phyloP scores from a whole-genome alignment of 2,329 filamentous ascomycete species.

The Phialocephala sp. region DNA sequence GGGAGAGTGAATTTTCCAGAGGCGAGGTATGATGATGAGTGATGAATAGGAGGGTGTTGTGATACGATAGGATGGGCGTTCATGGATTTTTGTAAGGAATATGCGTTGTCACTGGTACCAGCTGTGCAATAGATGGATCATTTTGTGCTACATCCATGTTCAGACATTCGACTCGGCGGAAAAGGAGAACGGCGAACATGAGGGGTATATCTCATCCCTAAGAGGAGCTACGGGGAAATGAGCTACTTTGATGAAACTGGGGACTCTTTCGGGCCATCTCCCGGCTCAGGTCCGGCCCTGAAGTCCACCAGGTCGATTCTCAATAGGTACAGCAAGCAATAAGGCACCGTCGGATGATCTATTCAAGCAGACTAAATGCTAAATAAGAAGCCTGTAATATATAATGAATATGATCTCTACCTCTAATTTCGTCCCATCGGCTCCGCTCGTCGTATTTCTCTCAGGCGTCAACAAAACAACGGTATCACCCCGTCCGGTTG shows the following conservation, averaged over 20 bases:
- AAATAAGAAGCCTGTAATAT: too few relatives aligned
- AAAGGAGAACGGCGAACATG: neutral
- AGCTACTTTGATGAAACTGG: neutral
- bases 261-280: neutral
- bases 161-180: neutral
- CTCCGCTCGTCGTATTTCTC: neutral
- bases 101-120: constrained; percentile 18
- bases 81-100: constrained; percentile 18
- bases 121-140: constrained; percentile 21
- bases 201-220: neutral
- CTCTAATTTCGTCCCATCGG: too few relatives aligned
- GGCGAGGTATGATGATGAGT: constrained; percentile 57
- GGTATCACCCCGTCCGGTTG: neutral
- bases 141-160: neutral
- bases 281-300: too few relatives aligned
- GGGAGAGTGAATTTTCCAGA: constrained; percentile 55
- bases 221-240: neutral
- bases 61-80: constrained; percentile 22
- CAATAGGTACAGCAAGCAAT: neutral
- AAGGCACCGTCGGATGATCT: neutral
- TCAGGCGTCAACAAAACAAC: neutral
- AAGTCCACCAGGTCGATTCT: too few relatives aligned
- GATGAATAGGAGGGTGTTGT: constrained; percentile 12
- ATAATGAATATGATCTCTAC: too few relatives aligned
- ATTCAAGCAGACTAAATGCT: neutral